Percentiles rank a stretch among this genome's conserved stretches.
These are phyloP conservation scores for Echinosophora koreensis DNA, from an alignment of 306 rosid species.

Conservation along the genomic window DNA sequence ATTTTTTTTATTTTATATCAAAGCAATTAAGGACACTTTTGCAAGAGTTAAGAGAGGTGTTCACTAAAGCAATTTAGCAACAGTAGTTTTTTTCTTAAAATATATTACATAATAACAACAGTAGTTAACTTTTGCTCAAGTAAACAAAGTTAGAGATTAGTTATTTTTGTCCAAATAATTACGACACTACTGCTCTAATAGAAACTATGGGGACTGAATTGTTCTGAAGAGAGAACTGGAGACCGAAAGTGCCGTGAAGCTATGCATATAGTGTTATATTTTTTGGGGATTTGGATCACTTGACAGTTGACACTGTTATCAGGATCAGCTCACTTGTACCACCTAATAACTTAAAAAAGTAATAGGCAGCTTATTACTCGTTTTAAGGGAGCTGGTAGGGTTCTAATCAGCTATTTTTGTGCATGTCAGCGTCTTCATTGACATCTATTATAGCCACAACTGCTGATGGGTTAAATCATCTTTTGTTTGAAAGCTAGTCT, in stretches of 20 bases:
- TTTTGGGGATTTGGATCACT: background rate
- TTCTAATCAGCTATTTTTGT: conserved; percentile 12
- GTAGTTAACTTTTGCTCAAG: background rate
- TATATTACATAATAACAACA: background rate
- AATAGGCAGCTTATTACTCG: background rate
- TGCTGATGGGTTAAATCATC: background rate
- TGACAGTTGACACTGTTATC: background rate
- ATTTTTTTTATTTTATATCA: too few species aligned
- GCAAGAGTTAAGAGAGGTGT: background rate
- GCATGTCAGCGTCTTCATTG: background rate
- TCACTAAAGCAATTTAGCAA: background rate
- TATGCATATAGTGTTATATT: background rate
- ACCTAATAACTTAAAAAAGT: background rate
- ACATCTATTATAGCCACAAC: background rate
- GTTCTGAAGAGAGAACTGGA: too few species aligned
- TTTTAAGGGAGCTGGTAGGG: background rate
- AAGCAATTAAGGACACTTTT: background rate
- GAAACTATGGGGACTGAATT: too few species aligned
- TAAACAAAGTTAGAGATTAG: background rate
- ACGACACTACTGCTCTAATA: background rate
- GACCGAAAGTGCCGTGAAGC: background rate
- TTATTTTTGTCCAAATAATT: background rate
- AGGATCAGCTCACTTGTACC: background rate
- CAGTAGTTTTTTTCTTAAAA: background rate
- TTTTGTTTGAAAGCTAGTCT: conserved; percentile 20